Evolutionary conservation across 2,329 filamentous ascomycete genomes (phyloP).

Genomic region (Clonostachys chloroleuca): DNA sequence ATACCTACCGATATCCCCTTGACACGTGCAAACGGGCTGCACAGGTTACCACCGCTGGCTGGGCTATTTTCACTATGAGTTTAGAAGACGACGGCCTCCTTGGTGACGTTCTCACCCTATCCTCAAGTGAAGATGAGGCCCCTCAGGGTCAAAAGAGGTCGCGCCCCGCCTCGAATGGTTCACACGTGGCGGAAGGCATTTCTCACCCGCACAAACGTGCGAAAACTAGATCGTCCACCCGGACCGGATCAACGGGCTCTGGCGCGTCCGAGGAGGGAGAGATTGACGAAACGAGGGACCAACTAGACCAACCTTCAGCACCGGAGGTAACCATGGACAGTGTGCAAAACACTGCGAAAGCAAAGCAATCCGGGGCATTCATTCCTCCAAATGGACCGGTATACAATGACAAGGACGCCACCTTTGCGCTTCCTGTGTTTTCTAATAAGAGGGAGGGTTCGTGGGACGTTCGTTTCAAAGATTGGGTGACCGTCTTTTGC

Average conservation of each 20-base stretch:
- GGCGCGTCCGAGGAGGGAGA: slow-evolving; percentile 23
- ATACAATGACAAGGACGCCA: slow-evolving; percentile 10
- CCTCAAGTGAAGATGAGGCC: slow-evolving; percentile 13
- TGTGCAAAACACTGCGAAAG: too few relatives aligned
- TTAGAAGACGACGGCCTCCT: slow-evolving; percentile 4
- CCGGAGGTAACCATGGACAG: too few relatives aligned
- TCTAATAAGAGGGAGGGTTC: slow-evolving; percentile 17
- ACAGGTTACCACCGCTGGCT: too few relatives aligned
- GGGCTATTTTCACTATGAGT: slow-evolving; percentile 6
- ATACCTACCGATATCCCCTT: not conserved
- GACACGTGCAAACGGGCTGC: too few relatives aligned
- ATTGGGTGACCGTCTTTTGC: slow-evolving; percentile 24
- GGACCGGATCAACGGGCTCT: not conserved
- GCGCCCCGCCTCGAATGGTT: slow-evolving; percentile 11
- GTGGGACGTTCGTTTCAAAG: slow-evolving; percentile 25
- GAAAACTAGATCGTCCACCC: slow-evolving; percentile 1
- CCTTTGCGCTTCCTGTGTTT: slow-evolving; percentile 19
- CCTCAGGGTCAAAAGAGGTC: slow-evolving; percentile 16
- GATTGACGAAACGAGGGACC: slow-evolving; percentile 12
- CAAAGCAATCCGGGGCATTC: slow-evolving; percentile 5
- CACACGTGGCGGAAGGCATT: slow-evolving; percentile 1
- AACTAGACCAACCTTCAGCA: too few relatives aligned
- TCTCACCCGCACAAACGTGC: slow-evolving; percentile 10
- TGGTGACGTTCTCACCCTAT: slow-evolving; percentile 12
- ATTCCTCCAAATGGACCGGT: slow-evolving; percentile 10